Evolutionary conservation across 805 yeast species (phyloP).

Genomic region (Kuraishia cidri): DNA sequence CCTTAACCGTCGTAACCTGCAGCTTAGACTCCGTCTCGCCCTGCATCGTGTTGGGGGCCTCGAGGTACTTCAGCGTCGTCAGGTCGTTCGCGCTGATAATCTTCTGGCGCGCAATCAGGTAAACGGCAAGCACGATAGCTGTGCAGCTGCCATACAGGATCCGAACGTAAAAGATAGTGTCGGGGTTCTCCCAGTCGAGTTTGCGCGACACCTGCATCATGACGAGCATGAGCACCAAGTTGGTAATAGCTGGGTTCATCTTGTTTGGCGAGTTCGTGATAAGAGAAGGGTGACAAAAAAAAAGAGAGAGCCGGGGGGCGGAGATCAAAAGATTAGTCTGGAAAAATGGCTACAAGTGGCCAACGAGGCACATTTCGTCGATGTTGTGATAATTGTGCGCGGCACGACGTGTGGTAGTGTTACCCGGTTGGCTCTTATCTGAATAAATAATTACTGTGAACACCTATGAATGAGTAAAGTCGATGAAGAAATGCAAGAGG

Average conservation of each 20-base stretch:
- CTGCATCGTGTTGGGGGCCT: constrained; percentile 71
- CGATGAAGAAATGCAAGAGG: no score
- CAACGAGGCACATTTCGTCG: no score
- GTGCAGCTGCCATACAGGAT: constrained; percentile 62
- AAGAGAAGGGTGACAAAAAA: no score
- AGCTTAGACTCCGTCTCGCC: constrained; percentile 69
- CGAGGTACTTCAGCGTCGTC: constrained; percentile 85
- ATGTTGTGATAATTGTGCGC: no score
- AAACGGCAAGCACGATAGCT: constrained; percentile 52
- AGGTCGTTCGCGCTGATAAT: constrained; percentile 77
- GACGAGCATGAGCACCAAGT: constrained; percentile 83
- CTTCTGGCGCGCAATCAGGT: constrained; percentile 50
- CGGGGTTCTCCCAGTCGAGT: constrained; percentile 82
- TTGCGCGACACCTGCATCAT: constrained; percentile 93
- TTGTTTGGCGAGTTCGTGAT: no score
- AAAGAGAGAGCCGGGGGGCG: no score
- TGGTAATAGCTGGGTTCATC: constrained; percentile 86
- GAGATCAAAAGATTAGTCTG: no score
- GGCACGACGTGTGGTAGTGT: no score
- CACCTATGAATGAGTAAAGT: no score
- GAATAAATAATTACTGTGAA: no score
- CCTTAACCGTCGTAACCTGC: constrained; percentile 87
- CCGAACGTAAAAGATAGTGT: constrained; percentile 66
- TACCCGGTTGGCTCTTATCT: no score
- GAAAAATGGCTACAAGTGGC: no score